phyloP scores from a whole-genome alignment of 2,329 filamentous ascomycete species.

The Talaromyces sp. region DNA sequence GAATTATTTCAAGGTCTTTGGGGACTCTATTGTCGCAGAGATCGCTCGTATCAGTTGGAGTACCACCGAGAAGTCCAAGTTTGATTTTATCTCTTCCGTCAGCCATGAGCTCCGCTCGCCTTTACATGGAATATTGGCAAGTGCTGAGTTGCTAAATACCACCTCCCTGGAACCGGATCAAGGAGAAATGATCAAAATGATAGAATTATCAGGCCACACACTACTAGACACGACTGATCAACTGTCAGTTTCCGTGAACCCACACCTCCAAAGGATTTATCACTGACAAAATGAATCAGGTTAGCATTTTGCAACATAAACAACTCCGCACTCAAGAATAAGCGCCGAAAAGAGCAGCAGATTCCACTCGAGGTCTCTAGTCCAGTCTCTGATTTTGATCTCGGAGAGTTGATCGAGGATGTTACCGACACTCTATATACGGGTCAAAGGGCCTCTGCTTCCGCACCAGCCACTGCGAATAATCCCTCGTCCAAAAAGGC shows the following conservation, averaged over 20 bases:
- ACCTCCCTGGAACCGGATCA: conserved; percentile 46
- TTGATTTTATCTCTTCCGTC: conserved; percentile 56
- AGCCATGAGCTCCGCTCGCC: conserved; percentile 56
- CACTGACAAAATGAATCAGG: conserved; percentile 8
- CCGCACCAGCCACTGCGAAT: conserved; percentile 13
- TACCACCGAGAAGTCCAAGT: conserved; percentile 50
- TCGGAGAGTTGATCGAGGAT: conserved; percentile 35
- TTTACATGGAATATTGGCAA: conserved; percentile 52
- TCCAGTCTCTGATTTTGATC: conserved; percentile 34
- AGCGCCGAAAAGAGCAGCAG: conserved; percentile 2
- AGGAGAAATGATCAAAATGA: conserved; percentile 49
- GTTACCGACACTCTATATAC: conserved; percentile 33
- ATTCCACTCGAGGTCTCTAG: conserved; percentile 19
- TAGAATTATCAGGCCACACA: conserved; percentile 55
- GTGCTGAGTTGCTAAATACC: conserved; percentile 54
- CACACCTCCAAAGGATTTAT: not conserved
- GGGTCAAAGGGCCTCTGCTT: conserved; percentile 22
- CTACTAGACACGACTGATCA: conserved; percentile 53
- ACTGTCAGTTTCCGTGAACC: conserved; percentile 22
- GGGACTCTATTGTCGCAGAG: conserved; percentile 38
- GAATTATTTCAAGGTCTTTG: conserved; percentile 39
- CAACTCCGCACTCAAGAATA: conserved; percentile 24
- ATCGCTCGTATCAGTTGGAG: conserved; percentile 37
- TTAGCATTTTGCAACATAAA: conserved; percentile 43
- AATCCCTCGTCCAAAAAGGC: conserved; percentile 3